Evolutionary conservation across 1,284 basidiomycete genomes (phyloP), one percentile per base, ranked within the genome.

Genomic region (Rhodotorula sp.): DNA sequence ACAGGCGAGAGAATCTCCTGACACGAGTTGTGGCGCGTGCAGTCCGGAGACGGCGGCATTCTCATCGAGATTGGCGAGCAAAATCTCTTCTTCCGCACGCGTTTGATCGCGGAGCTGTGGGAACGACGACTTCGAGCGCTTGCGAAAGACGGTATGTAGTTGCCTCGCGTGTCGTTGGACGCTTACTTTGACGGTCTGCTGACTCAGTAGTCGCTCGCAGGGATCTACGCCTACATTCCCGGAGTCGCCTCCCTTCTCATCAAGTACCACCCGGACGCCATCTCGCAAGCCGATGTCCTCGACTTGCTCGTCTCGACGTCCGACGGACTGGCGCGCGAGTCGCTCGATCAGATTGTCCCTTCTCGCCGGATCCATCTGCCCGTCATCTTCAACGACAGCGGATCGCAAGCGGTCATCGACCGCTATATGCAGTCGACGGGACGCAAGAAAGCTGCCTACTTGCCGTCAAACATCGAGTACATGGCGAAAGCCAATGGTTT

Each of bases 381-480:
- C 0, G 84, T 89, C 37, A 85, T 84, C 0, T 83, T 89, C 6
- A 85, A 89, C 71, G 88, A 89, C 74, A 82, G 81, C 17, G 86
- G 87, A 84, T 84, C 80, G 62, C 81, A 81, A 20, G 85, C 86
- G 17, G 86, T 88, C 7, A 80, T 89, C 33, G 77, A 83, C 48
- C 82, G 83, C 63, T 89, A 89, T 78, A 86, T 86, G 84, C 80
- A 79, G 6, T 84, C 84, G 0, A 84, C 82, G 0, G 81, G 88
- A 20, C 81, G 71, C 6, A 62, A 84, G 63, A 84, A 84, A 63
- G 88, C 88, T 0, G 85, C 86, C 1, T 90, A 90, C 77, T 80
- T 90, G 0, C 88, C 88, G 0, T 87, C 85, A 78, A 90, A 90
- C 75, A 79, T 87, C 55, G 85, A 87, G 56, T 89, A 89, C 74